Evolutionary conservation across 345 rosid genomes (phyloP), one percentile per base, ranked within the genome.

Genomic region (Theobroma cacao): DNA sequence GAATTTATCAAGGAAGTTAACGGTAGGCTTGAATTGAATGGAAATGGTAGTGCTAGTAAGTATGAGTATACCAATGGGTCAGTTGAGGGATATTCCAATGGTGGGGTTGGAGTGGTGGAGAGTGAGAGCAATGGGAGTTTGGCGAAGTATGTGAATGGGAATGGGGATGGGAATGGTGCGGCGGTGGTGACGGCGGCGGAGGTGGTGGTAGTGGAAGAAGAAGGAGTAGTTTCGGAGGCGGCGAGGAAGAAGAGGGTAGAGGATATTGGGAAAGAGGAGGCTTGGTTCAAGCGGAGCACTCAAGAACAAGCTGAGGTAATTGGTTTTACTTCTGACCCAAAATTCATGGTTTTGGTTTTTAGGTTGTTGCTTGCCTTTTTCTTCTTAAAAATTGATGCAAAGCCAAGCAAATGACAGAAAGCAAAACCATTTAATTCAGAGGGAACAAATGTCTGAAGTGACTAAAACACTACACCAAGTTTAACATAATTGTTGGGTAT

Each of bases 191-290:
- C 68, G 36, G 78, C 50, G 43, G 81, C 76, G 48, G 83, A 77
- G 43, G 82, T 65, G 38, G 81, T 74, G 66, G 74, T 72, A 64
- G 81, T 59, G 28, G 64, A 64, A 59, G 75, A 66, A 40, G 84
- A 79, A 69, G 78, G 58, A 56, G 77, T 73, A 53, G 76, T 33
- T 26, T 79, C 78, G 72, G 98, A 95, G 82, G 94, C 85, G 75
- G 87, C 79, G 60, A 89, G 98, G 92, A 86, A 89, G 87, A 94
- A 84, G 90, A 89, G 97, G 78, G 89, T 96, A 14, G 99, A 96
- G 82, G 97, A 94, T 78, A 92, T 96, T 34, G 99, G 99, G 77
- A 90, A 91, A 83, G 99, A 96, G 69, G 97, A 92, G 18, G 97
- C 97, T 38, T 96, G 99, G 99, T 96, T 96, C 85, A 94, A 90